These are phyloP conservation scores for Moricandia arvensis DNA, from an alignment of 345 rosid genomes.

Conservation along the genomic window DNA sequence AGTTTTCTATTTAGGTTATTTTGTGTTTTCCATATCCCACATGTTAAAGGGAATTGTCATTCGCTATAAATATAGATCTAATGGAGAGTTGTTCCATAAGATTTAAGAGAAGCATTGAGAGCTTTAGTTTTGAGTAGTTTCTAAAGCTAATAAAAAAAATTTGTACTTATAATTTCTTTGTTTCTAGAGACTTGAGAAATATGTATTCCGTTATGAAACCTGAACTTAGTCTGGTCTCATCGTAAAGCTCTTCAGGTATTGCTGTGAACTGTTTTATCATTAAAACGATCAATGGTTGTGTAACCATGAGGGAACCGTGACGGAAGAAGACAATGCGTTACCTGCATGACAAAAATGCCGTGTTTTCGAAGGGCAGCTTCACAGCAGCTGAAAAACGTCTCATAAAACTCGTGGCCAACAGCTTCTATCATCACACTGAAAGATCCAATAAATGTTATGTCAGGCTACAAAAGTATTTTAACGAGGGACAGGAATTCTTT, in stretches of 20 bases:
- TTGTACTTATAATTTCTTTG: too few species aligned
- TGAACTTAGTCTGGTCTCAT: slow-evolving; percentile 73
- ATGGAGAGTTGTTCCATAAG: too few species aligned
- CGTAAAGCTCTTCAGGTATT: slow-evolving; percentile 73
- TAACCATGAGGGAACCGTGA: neutral
- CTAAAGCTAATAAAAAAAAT: too few species aligned
- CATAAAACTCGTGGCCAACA: slow-evolving; percentile 87
- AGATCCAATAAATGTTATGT: neutral
- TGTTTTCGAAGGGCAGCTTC: slow-evolving; percentile 70
- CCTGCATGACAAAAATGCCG: slow-evolving; percentile 82
- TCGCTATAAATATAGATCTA: too few species aligned
- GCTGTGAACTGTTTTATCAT: slow-evolving; percentile 63
- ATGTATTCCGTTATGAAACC: slow-evolving; percentile 89
- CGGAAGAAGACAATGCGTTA: slow-evolving; percentile 21
- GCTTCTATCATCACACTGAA: slow-evolving; percentile 89
- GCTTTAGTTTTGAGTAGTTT: too few species aligned
- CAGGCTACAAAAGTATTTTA: neutral
- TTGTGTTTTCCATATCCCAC: too few species aligned
- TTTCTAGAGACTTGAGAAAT: slow-evolving; percentile 37
- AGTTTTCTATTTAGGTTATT: too few species aligned
- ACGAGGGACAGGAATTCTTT: neutral
- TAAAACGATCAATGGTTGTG: neutral
- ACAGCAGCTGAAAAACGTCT: slow-evolving; percentile 62
- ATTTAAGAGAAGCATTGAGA: too few species aligned
- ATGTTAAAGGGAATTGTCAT: too few species aligned